Percentiles rank a stretch among this genome's conserved stretches.
Conservation (phyloP, 768 basidiomycete species). For the Atractiella rhizophila region DNA sequence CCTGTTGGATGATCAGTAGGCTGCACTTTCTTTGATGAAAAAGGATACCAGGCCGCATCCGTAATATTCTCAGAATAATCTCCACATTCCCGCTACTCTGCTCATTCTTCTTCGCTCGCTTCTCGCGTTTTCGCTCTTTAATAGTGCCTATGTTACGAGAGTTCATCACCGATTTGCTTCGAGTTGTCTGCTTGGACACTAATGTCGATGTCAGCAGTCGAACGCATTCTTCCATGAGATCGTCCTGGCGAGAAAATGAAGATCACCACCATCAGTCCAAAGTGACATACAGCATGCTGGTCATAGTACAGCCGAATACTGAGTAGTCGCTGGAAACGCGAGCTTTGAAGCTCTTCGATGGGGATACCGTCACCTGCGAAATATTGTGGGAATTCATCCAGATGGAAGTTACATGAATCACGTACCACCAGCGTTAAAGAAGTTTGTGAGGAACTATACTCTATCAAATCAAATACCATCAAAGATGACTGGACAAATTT, state of each 20-base stretch:
- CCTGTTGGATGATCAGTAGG: no score
- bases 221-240: constrained; percentile 65
- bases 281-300: constrained; percentile 50
- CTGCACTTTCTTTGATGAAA: no score
- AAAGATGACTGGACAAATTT: constrained; percentile 1
- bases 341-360: constrained; percentile 62
- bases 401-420: no score
- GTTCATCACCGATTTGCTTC: constrained; percentile 71
- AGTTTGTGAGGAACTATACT: constrained; percentile 63
- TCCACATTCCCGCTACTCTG: constrained; percentile 40
- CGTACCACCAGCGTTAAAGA: constrained; percentile 83
- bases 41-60: no score
- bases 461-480: not conserved
- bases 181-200: constrained; percentile 48
- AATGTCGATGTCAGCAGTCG: constrained; percentile 33
- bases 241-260: no score
- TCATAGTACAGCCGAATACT: constrained; percentile 61
- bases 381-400: no score
- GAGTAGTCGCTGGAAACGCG: constrained; percentile 25
- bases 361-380: constrained; percentile 79
- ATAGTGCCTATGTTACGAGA: constrained; percentile 93
- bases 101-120: constrained; percentile 46
- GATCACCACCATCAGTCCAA: no score
- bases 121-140: constrained; percentile 74
- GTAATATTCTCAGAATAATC: constrained; percentile 74